Evolutionary conservation across 73 alveolate species (phyloP), one percentile per base, ranked within the genome.

Genomic region (Paramecium sonneborni): DNA sequence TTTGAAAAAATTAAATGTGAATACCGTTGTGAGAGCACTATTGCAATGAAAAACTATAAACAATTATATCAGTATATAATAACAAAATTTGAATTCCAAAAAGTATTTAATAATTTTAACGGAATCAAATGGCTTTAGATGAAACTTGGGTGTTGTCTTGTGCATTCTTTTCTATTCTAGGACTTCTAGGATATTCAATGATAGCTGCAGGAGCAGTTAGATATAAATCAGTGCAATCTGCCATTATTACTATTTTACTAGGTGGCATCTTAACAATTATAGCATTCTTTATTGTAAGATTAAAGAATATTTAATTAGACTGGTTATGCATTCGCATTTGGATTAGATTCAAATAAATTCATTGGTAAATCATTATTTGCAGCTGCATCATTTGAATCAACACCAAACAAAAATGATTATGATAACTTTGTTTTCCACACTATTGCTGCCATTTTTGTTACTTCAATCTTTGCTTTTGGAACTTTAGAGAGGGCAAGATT

Each of bases 1-100:
- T 91, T 95, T 98, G 74, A 98, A 96, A 95, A 98, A 95, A 92
- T 95, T 97, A 72, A 96, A 97, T 92, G 98, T 95, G 85, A 93
- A 92, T 85, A 96, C 98, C 58, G 98, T 97, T 3, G 93, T 97
- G n/a, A 92, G 93, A 85, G 96, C 98, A 39, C 85, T 97, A 52
- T 94, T 97, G 34, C 38, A 28, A 68, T 93, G 93, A 93, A 38
- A 52, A 52, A 30, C 2, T n/a, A n/a, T 18, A 11, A 52, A 52
- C 15, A 52, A 20, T 18, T n/a, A 52, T 52, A 52, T 52, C 68
- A 28, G 18, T n/a, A 52, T 62, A 62, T 62, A 62, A 62, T 23
- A 62, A 30, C 23, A 26, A 62, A 62, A 62, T 62, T 62, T 62
- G 84, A 62, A 62, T 62, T 62, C 84, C 84, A 62, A 62, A 62